Base-by-base conservation (phyloP, 2,329 filamentous ascomycete genomes). In the Macrophomina pseudophaseolina region DNA sequence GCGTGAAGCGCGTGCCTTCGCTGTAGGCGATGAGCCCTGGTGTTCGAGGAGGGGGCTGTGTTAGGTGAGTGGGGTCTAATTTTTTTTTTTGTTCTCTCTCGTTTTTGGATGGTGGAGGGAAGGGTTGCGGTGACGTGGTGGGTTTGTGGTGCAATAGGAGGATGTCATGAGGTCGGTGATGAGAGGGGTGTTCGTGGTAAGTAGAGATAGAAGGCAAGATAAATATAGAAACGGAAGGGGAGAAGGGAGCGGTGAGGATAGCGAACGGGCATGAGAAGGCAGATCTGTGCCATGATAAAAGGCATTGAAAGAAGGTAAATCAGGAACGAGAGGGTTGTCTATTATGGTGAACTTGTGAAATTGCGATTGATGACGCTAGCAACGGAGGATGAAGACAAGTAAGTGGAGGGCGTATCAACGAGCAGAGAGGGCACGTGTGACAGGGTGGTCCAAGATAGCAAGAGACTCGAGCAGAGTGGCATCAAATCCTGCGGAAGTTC, bases 1-100 rank as follows among this genome's bases (percentile, higher is more conserved):
- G 78, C 2, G 85, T 88, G 73, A 83, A 88, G 68, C 87, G 82
- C 8, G 86, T 88, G n/a, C 84, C 85, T 78, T 90, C 87, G 71
- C 85, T 87, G 80, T 87, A 89, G 71, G 86, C 86, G 70, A 90
- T 83, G 70, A 89, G 84, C 88, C 86, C 86, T 88, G 16, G 23
- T 38, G 69, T 7, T 3, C 23, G 23, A 3, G 23, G 23, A n/a
- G 38, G 35, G 23, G 54, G 54, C 54, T 46, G 40, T 46, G 56
- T 59, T 18, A 59, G 23, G 62, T 58, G 42, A 44, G 42, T 14
- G 23, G 7, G 42, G 42, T 44, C 42, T n/a, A n/a, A n/a, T 23
- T 4, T 12, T 23, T 8, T 54, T 23, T 40, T 23, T 23, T 23
- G 23, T 23, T 23, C 23, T 23, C 23, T 23, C 23, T 23, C 23